These are phyloP conservation scores for Spatholobus suberectus DNA, from an alignment of 306 rosid genomes.

Conservation along the genomic window DNA sequence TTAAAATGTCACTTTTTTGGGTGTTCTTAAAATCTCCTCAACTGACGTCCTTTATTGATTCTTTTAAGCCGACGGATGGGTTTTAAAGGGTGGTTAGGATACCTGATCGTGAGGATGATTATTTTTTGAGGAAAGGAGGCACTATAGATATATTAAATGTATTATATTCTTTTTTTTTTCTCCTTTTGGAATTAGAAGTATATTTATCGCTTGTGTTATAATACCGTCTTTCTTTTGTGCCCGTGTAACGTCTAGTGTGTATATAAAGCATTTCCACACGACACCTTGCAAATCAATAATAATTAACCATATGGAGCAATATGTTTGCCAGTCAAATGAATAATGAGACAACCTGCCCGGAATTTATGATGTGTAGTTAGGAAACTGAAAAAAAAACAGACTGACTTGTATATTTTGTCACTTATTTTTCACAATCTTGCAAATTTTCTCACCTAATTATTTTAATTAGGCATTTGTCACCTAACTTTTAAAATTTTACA, in stretches of 20 bases:
- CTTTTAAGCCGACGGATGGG: constrained; percentile 28
- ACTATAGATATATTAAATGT: constrained; percentile 41
- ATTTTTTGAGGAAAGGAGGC: background rate
- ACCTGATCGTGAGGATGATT: constrained; percentile 16
- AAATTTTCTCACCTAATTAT: too few relatives aligned
- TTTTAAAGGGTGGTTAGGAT: constrained; percentile 35
- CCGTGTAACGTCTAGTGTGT: background rate
- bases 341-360: background rate
- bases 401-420: too few relatives aligned
- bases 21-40: constrained; percentile 40
- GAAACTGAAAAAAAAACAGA: background rate
- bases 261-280: background rate
- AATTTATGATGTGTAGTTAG: background rate
- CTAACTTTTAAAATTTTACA: too few relatives aligned
- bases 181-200: background rate
- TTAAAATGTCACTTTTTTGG: constrained; percentile 9
- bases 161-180: constrained; percentile 39
- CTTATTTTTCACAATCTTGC: too few relatives aligned
- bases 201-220: constrained; percentile 24
- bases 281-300: constrained; percentile 1
- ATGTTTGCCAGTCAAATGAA: background rate
- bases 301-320: background rate
- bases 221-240: background rate
- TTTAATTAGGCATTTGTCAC: too few relatives aligned
- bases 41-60: constrained; percentile 30